These are phyloP conservation scores for Hansenula lynferdii DNA, from an alignment of 1,139 yeast genomes.

Conservation along the genomic window DNA sequence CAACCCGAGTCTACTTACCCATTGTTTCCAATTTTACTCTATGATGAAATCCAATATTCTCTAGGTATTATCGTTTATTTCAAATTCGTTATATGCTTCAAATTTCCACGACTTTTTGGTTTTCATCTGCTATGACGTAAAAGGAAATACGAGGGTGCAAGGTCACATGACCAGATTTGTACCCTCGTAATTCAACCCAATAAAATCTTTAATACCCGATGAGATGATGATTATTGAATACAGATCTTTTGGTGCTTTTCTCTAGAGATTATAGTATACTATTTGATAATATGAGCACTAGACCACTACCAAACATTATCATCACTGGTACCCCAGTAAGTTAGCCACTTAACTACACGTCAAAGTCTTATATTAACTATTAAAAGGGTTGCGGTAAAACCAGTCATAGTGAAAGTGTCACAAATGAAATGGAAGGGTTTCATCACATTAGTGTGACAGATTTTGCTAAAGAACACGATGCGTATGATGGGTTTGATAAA, in stretches of 20 bases:
- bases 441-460: slow-evolving; percentile 71
- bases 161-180: background rate
- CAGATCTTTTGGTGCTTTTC: too few species aligned
- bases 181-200: background rate
- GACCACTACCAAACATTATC: slow-evolving; percentile 71
- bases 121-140: too few species aligned
- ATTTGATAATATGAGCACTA: slow-evolving; percentile 21
- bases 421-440: slow-evolving; percentile 44
- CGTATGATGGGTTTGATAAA: slow-evolving; percentile 83
- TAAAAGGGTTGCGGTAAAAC: slow-evolving; percentile 84
- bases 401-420: slow-evolving; percentile 68
- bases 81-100: too few species aligned
- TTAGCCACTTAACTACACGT: background rate
- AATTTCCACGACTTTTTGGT: too few species aligned
- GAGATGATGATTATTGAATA: too few species aligned
- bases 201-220: background rate
- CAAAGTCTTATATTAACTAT: background rate
- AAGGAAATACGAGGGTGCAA: background rate
- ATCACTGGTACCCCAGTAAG: slow-evolving; percentile 86
- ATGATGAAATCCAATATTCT: too few species aligned
- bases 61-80: too few species aligned
- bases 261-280: slow-evolving; percentile 1
- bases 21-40: background rate
- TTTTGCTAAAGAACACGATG: slow-evolving; percentile 70
- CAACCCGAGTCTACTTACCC: too few species aligned